phyloP scores from a whole-genome alignment of 768 basidiomycete species.

The Tephrocybe rancida region DNA sequence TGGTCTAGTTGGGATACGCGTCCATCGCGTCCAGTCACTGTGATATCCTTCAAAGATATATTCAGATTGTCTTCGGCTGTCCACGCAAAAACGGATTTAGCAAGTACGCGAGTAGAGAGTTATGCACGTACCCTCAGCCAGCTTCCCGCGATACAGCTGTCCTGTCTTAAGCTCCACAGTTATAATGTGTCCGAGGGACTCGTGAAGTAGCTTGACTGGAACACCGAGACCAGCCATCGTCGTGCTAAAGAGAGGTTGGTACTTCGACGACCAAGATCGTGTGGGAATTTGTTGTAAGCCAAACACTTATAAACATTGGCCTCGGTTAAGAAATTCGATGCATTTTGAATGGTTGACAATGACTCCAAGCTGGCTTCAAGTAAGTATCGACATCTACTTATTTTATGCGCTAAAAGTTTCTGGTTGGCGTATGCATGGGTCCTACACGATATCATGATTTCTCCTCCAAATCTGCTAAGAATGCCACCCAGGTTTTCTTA shows the following conservation, averaged over 20 bases:
- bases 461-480: constrained; percentile 76
- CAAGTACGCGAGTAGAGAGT: constrained; percentile 1
- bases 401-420: too few species aligned
- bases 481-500: constrained; percentile 93
- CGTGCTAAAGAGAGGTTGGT: constrained; percentile 19
- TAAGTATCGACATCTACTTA: too few species aligned
- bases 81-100: constrained; percentile 10
- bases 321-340: background rate
- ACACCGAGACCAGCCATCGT: constrained; percentile 82
- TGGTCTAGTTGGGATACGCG: constrained; percentile 98
- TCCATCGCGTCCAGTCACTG: constrained; percentile 96
- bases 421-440: background rate
- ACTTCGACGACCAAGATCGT: background rate
- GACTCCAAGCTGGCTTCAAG: too few species aligned
- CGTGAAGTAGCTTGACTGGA: constrained; percentile 95
- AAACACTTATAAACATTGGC: constrained; percentile 22
- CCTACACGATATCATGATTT: constrained; percentile 31
- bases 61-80: constrained; percentile 98
- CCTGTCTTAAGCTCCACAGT: constrained; percentile 99
- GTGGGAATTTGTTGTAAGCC: constrained; percentile 16
- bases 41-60: constrained; percentile 94
- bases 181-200: constrained; percentile 93
- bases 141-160: constrained; percentile 94
- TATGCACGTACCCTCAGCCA: constrained; percentile 82
- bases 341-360: too few species aligned